Evolutionary conservation across 148 eudicot genomes (phyloP).

Genomic region (Agrostemma githago): DNA sequence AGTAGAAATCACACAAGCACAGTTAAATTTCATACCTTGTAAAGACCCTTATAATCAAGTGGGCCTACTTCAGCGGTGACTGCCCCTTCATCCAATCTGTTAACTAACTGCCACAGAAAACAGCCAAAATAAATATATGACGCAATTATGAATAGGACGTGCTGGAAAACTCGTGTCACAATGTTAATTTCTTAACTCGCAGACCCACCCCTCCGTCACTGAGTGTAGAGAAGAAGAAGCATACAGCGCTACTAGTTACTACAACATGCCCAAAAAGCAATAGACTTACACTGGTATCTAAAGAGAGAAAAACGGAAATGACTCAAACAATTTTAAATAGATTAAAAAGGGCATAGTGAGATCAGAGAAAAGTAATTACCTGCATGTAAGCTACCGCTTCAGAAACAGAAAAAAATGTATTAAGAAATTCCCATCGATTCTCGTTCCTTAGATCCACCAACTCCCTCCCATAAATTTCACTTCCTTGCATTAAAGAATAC

Average conservation of each 20-base stretch:
- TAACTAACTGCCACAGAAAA: conserved; percentile 67
- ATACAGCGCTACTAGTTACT: background rate
- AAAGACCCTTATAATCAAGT: conserved; percentile 92
- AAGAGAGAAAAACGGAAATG: background rate
- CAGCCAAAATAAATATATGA: background rate
- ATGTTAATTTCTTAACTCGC: conserved; percentile 2
- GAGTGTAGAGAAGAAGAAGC: background rate
- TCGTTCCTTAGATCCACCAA: conserved; percentile 92
- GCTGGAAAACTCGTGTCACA: background rate
- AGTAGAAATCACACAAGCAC: background rate
- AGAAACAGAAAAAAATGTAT: conserved; percentile 91
- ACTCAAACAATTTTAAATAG: background rate
- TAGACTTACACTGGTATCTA: background rate
- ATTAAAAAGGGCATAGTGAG: background rate
- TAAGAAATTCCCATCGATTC: conserved; percentile 94
- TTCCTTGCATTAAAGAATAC: conserved; percentile 55
- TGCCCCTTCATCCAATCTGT: conserved; percentile 85
- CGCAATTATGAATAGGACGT: background rate
- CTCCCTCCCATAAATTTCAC: conserved; percentile 98
- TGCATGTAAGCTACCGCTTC: conserved; percentile 99
- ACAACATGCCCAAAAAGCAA: background rate
- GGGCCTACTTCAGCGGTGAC: conserved; percentile 76
- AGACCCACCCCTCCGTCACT: background rate
- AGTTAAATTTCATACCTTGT: conserved; percentile 56
- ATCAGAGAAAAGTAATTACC: conserved; percentile 36